Base-by-base conservation (phyloP, 1,139 yeast species). In the Pichia sp. region DNA sequence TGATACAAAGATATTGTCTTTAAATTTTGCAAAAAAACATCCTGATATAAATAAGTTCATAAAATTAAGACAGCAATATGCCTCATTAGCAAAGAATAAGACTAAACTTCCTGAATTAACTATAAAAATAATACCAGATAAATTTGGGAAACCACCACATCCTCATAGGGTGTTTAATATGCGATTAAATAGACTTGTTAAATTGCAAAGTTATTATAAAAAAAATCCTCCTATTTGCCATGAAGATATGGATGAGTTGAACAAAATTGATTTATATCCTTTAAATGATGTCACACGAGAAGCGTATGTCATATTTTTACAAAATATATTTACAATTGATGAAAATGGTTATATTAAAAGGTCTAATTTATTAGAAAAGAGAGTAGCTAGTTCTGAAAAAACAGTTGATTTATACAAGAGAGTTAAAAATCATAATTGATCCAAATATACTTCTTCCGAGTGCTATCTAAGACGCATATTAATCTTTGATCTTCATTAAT, bases 381-480 rank as follows among this genome's bases (percentile, higher is more conserved):
- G 44, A 29, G 9, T 41, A 12, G 37, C 39, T 8, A 40, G 39
- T 9, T 38, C 51, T 7, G 35, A 41, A 4, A 36, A 35, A 29
- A 30, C 48, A 11, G n/a, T 35, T 27, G 16, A 30, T 2, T 26
- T 46, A 10, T 45, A 47, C 35, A 34, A 51, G 49, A n/a, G 46
- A 43, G 32, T 27, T 35, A 33, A 28, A 28, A 11, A 16, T 11
- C 26, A 26, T 39, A 44, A 10, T 35, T 37, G 1, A 42, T 7
- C 50, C 50, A 47, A 9, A 62, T 48, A 55, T 73, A 76, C 38
- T 65, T 64, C 45, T 67, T 68, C 41, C 63, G 61, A 34, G 67
- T 63, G 3, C 58, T 49, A 44, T 73, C 76, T 26, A 75, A 53
- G 27, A 75, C 48, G 51, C 76, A 74, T 1, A 71, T 35, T 4